Evolutionary conservation across 768 basidiomycete genomes (phyloP), one percentile per base, ranked within the genome.

Genomic region (Mycena vitilis): DNA sequence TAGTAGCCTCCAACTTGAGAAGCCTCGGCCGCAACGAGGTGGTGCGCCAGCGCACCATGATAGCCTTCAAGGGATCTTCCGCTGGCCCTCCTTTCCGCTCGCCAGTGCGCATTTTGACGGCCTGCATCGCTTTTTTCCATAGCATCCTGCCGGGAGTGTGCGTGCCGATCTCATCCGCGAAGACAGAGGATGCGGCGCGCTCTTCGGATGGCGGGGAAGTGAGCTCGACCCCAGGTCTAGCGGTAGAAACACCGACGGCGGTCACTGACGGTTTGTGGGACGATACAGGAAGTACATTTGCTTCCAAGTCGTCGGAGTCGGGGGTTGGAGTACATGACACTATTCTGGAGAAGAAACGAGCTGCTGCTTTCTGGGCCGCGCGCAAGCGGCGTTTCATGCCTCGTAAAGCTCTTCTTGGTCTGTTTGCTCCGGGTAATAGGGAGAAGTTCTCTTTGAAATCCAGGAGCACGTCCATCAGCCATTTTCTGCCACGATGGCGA

Each of bases 401-500:
- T 18, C 72, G 65, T 36, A 75, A 63, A n/a, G 68, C 51, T 56
- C 56, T 61, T 47, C 65, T 65, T 2, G 62, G 63, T 20, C 63
- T 68, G 15, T 75, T 48, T 47, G 82, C 73, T 9, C 77, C 76
- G 5, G 78, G 79, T 0, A 81, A 65, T 5, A 71, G 66, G 54
- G 78, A 65, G 62, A 86, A 78, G 49, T 77, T 75, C 22, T 81
- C 80, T 45, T 77, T 80, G 44, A 80, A 72, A 63, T 90, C 89
- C 42, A 78, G 77, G 20, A 89, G 73, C 1, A 88, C 86, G 71
- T 92, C 91, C 55, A 85, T 83, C 12, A 92, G 86, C 90, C 90
- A 92, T 76, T 91, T 90, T 68, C 85, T 82, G 5, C 91, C 91
- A 42, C 86, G 82, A 74, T 92, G 88, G 12, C 85, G 83, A 25